These are phyloP conservation scores for Penicillium simplicissimum DNA, from an alignment of 495 filamentous ascomycete genomes.

Conservation along the genomic window DNA sequence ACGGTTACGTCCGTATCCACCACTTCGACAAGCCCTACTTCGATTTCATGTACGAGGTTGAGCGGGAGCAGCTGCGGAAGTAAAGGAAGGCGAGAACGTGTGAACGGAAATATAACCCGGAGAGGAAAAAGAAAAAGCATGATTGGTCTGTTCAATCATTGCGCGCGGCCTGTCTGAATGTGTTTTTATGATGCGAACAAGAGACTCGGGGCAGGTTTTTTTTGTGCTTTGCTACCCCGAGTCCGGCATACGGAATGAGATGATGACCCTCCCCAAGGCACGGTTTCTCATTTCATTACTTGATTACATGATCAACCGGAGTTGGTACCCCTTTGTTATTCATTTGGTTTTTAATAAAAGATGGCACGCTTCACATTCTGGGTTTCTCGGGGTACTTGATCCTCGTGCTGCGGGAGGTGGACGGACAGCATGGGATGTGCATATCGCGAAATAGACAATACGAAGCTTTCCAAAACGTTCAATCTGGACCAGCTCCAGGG, in stretches of 20 bases:
- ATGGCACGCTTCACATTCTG: constrained; percentile 34
- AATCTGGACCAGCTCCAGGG: background rate
- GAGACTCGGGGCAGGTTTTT: constrained; percentile 24
- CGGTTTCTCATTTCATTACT: constrained; percentile 45
- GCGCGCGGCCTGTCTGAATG: constrained; percentile 38
- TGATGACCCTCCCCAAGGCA: constrained; percentile 39
- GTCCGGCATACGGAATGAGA: constrained; percentile 38
- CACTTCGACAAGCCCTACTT: constrained; percentile 98
- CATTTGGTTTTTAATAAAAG: constrained; percentile 46
- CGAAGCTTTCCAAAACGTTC: constrained; percentile 29
- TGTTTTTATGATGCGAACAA: constrained; percentile 48
- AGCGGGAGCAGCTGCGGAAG: constrained; percentile 62
- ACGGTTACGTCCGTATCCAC: constrained; percentile 97
- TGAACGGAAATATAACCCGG: constrained; percentile 10
- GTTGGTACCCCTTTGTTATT: constrained; percentile 45
- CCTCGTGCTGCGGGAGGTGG: constrained; percentile 16
- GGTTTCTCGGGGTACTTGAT: constrained; percentile 21
- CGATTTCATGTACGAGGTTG: constrained; percentile 98
- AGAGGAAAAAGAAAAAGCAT: constrained; percentile 2
- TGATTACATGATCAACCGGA: constrained; percentile 52
- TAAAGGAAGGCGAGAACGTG: constrained; percentile 28
- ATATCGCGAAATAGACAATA: constrained; percentile 35
- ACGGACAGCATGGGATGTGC: constrained; percentile 20
- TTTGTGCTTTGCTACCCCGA: constrained; percentile 17
- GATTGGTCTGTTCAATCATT: constrained; percentile 25